Conservation (phyloP, 208 protist genomes). For the Leishmania tarentolae region DNA sequence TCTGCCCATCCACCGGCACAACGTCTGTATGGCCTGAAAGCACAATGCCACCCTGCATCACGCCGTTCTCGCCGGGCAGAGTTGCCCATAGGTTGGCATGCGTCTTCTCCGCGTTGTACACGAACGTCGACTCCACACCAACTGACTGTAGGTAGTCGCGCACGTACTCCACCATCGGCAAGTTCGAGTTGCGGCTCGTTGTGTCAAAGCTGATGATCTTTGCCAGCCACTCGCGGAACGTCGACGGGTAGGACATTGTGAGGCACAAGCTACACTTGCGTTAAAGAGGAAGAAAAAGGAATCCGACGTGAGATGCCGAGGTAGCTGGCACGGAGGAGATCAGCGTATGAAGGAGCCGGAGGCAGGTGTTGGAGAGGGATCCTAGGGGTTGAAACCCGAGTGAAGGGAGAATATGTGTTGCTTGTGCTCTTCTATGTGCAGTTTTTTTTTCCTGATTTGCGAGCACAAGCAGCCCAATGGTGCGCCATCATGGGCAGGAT, state of each 20-base stretch:
- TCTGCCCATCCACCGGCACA: conserved; percentile 65
- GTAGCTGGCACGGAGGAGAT: background rate
- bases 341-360: background rate
- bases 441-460: background rate
- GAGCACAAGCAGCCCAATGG: background rate
- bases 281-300: background rate
- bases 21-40: conserved; percentile 68
- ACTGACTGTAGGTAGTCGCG: conserved; percentile 32
- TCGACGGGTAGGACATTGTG: conserved; percentile 18
- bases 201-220: conserved; percentile 67
- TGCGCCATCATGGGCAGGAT: background rate
- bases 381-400: background rate
- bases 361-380: background rate
- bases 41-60: conserved; percentile 58
- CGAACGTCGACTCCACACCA: conserved; percentile 35
- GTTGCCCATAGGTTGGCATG: conserved; percentile 68
- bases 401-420: background rate
- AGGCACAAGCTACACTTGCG: background rate
- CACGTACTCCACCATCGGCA: conserved; percentile 55
- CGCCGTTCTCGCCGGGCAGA: conserved; percentile 48
- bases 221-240: conserved; percentile 34
- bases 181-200: conserved; percentile 61
- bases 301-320: background rate
- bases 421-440: background rate
- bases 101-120: conserved; percentile 40